These are phyloP conservation scores for Phlebiopsis gigantea DNA, from an alignment of 768 basidiomycete genomes.

Conservation along the genomic window DNA sequence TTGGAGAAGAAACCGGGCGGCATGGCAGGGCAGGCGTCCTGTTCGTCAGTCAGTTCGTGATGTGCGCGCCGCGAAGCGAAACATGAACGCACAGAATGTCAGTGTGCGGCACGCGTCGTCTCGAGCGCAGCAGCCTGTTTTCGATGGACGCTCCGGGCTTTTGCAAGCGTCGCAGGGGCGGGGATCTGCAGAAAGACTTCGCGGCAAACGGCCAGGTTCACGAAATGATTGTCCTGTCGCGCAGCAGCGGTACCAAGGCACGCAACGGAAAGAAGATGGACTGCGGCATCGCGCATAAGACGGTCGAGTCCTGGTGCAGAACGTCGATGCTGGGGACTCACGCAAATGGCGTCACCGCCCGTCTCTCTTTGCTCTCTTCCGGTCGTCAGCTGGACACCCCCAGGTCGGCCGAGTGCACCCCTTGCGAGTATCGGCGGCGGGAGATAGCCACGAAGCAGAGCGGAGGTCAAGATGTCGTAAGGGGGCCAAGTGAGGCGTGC, in stretches of 20 bases:
- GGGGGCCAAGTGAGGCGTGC: neutral
- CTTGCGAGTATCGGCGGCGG: neutral
- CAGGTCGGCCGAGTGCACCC: neutral
- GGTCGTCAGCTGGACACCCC: no score
- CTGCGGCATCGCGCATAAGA: neutral
- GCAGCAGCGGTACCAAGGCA: no score
- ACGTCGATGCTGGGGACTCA: neutral
- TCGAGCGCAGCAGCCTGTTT: no score
- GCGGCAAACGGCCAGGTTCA: neutral
- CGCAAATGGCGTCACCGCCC: no score
- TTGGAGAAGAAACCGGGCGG: constrained; percentile 27
- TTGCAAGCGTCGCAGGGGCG: neutral
- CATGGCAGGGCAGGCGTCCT: constrained; percentile 9
- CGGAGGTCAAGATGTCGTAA: neutral
- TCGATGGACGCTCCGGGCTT: no score
- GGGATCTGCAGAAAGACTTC: neutral
- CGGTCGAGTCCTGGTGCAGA: neutral
- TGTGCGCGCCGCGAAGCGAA: neutral
- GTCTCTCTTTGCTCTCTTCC: neutral
- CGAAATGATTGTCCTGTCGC: neutral
- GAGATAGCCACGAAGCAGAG: neutral
- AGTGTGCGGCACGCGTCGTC: no score
- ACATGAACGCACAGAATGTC: constrained; percentile 1
- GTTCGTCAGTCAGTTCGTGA: neutral
- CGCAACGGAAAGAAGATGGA: neutral